Conservation (phyloP, 495 filamentous ascomycete genomes). For the Neurospora africana region DNA sequence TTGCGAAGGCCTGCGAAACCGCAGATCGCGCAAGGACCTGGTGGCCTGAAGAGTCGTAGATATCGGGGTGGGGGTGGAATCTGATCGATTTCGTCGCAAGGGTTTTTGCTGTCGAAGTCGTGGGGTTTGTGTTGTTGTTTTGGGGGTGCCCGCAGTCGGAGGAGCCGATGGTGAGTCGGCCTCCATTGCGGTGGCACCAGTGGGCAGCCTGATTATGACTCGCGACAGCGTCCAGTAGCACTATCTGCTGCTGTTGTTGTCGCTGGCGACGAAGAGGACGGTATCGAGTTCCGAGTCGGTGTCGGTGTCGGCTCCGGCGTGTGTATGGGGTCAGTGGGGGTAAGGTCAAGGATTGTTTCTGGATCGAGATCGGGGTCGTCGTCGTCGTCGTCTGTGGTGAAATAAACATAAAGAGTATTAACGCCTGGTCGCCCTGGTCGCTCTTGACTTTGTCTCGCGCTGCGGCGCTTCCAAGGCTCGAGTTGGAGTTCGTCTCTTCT, state of each 20-base stretch:
- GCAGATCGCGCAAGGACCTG: conserved; percentile 9
- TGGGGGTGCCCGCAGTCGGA: conserved; percentile 1
- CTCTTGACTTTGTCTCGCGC: not conserved
- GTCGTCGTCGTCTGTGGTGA: not conserved
- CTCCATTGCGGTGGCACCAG: conserved; percentile 16
- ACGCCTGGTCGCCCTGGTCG: not conserved
- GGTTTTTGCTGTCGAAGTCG: conserved; percentile 15
- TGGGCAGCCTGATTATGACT: not conserved
- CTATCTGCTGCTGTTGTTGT: not conserved
- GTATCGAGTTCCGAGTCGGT: not conserved
- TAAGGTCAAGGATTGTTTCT: not conserved
- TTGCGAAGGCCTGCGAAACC: conserved; percentile 5
- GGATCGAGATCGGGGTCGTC: not conserved
- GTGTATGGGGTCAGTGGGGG: not conserved
- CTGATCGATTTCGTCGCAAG: conserved; percentile 7
- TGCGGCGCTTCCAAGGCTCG: not conserved
- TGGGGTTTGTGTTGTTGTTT: conserved; percentile 1
- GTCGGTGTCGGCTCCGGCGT: not conserved
- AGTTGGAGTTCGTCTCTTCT: not conserved
- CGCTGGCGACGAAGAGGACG: not conserved
- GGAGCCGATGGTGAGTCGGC: conserved; percentile 14
- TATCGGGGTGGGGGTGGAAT: not conserved
- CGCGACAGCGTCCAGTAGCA: not conserved
- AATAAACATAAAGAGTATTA: not conserved
- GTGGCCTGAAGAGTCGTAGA: not conserved